Evolutionary conservation across 2,329 filamentous ascomycete genomes (phyloP).

Genomic region (Alternaria brassicae): DNA sequence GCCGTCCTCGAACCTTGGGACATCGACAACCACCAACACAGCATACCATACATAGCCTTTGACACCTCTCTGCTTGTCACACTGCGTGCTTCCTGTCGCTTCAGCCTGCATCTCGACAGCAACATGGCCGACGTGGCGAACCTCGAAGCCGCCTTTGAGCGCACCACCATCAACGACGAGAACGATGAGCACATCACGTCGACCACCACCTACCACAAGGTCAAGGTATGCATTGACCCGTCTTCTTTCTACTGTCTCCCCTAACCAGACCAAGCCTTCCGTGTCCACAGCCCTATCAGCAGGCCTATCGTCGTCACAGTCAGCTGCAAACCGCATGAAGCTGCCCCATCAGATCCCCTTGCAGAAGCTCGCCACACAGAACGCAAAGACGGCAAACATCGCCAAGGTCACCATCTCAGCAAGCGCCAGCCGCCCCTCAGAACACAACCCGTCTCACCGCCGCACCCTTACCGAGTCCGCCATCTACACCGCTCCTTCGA

Average conservation of each 20-base stretch:
- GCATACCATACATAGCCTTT: conserved; percentile 15
- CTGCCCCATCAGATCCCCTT: conserved; percentile 74
- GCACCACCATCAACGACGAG: conserved; percentile 87
- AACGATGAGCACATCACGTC: conserved; percentile 68
- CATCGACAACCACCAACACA: conserved; percentile 17
- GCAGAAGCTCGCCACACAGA: conserved; percentile 85
- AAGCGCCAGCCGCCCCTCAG: conserved; percentile 58
- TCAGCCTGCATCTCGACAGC: conserved; percentile 6
- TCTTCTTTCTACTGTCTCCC: conserved; percentile 13
- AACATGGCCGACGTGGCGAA: conserved; percentile 66
- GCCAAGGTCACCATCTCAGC: conserved; percentile 70
- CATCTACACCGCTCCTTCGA: conserved; percentile 46
- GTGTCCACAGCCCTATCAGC: conserved; percentile 57
- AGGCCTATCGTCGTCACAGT: conserved; percentile 55
- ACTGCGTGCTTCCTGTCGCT: conserved; percentile 17
- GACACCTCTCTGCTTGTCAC: conserved; percentile 6
- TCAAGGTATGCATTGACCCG: conserved; percentile 67
- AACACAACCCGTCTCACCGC: conserved; percentile 49
- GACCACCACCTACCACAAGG: conserved; percentile 69
- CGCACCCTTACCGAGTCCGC: conserved; percentile 59
- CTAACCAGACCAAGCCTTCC: conserved; percentile 51
- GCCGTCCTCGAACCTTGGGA: conserved; percentile 10
- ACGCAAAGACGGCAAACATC: conserved; percentile 60
- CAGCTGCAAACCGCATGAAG: conserved; percentile 70
- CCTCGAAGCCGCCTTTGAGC: conserved; percentile 88